A percentile compares a stretch with the other conserved stretches of the same genome.
Conservation (phyloP, 148 eudicot species). For the Oxyria digyna region DNA sequence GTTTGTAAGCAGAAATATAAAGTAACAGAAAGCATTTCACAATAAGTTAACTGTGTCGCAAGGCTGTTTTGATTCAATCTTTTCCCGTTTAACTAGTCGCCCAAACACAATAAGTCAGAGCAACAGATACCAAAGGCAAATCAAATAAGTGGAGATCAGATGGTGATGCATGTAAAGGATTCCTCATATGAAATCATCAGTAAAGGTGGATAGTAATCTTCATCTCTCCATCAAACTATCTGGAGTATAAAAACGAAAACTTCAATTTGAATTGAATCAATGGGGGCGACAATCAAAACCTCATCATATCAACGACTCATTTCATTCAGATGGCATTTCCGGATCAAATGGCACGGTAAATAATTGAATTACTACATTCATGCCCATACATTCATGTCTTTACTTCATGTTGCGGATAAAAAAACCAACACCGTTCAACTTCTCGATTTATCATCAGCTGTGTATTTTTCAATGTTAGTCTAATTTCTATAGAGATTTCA, state of each 20-base stretch:
- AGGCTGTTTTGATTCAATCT: not conserved
- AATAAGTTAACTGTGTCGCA: not conserved
- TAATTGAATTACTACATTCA: too few species aligned
- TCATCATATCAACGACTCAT: not conserved
- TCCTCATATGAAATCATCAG: not conserved
- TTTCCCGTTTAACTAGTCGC: not conserved
- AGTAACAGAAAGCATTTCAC: not conserved
- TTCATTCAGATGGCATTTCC: too few species aligned
- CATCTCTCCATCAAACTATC: not conserved
- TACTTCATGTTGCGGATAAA: too few species aligned
- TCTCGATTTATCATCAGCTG: too few species aligned
- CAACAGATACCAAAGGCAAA: slow-evolving; percentile 4
- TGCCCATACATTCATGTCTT: too few species aligned
- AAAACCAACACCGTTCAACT: too few species aligned
- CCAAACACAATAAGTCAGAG: not conserved
- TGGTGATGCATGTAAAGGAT: not conserved
- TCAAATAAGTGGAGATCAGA: not conserved
- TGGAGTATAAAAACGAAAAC: too few species aligned
- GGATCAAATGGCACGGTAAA: too few species aligned
- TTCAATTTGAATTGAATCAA: too few species aligned
- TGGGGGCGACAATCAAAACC: not conserved
- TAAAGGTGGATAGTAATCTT: not conserved
- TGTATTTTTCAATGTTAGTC: too few species aligned
- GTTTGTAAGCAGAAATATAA: not conserved
- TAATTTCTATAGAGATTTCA: too few species aligned